These are phyloP conservation scores for Colletotrichum echinochloae DNA, from an alignment of 2,329 filamentous ascomycete genomes.

Conservation along the genomic window DNA sequence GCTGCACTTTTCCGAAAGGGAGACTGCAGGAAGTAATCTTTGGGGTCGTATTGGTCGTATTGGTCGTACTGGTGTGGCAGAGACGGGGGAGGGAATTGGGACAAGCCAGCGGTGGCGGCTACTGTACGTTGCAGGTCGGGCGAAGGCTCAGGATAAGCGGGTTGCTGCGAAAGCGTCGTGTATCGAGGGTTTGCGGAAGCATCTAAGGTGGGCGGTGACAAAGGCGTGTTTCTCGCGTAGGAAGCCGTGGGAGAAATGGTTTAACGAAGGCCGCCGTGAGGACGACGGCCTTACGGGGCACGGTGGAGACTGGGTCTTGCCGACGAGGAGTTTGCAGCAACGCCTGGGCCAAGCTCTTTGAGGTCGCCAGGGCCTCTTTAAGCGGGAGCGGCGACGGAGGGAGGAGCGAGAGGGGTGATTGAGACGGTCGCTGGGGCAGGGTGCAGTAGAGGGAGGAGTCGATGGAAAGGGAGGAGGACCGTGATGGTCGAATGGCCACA, in stretches of 20 bases:
- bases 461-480: constrained; percentile 1
- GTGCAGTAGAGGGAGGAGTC: constrained; percentile 7
- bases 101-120: constrained; percentile 36
- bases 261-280: constrained; percentile 56
- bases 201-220: constrained; percentile 47
- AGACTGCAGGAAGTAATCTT: constrained; percentile 47
- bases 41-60: constrained; percentile 37
- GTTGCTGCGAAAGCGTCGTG: constrained; percentile 49
- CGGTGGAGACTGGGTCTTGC: constrained; percentile 29
- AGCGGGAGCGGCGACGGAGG: constrained; percentile 7
- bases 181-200: constrained; percentile 47
- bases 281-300: constrained; percentile 58
- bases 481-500: constrained; percentile 7
- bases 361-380: constrained; percentile 39
- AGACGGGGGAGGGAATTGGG: constrained; percentile 40
- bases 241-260: constrained; percentile 62
- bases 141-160: constrained; percentile 47
- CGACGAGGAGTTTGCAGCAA: constrained; percentile 34
- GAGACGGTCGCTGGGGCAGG: constrained; percentile 5
- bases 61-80: constrained; percentile 32
- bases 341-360: constrained; percentile 31
- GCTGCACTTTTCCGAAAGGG: constrained; percentile 60
- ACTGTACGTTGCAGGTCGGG: constrained; percentile 30
- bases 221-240: constrained; percentile 48
- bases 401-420: background rate